Conservation (phyloP, 2,329 filamentous ascomycete genomes). For the Fusarium sp. region DNA sequence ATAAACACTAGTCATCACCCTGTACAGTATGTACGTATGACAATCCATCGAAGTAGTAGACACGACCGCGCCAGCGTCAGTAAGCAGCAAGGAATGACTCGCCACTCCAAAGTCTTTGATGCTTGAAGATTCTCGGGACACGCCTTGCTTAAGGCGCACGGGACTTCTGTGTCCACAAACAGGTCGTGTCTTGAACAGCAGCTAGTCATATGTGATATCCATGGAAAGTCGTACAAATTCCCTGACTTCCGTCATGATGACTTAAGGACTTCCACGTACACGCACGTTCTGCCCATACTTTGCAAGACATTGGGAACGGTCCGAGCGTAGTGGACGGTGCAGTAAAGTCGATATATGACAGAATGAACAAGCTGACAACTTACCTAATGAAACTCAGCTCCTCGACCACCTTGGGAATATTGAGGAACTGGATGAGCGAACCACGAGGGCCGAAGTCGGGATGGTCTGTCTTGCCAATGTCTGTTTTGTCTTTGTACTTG, state of each 20-base stretch:
- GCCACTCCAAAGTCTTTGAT: background rate
- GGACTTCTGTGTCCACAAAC: constrained; percentile 1
- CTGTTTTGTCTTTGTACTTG: constrained; percentile 69
- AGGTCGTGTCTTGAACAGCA: constrained; percentile 13
- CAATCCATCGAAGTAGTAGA: background rate
- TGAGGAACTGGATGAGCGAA: constrained; percentile 67
- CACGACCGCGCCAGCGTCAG: background rate
- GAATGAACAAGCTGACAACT: constrained; percentile 48
- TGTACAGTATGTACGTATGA: background rate
- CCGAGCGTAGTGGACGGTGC: background rate
- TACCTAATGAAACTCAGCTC: constrained; percentile 79
- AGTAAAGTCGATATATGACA: background rate
- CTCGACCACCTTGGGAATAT: constrained; percentile 70
- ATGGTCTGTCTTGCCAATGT: constrained; percentile 66
- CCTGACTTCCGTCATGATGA: constrained; percentile 9
- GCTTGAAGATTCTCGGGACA: background rate
- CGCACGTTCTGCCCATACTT: background rate
- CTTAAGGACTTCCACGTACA: constrained; percentile 6
- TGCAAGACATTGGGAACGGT: constrained; percentile 4
- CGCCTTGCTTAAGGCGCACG: constrained; percentile 5
- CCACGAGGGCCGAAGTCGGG: constrained; percentile 69
- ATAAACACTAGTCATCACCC: background rate
- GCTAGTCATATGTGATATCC: constrained; percentile 9
- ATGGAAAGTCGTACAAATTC: constrained; percentile 3
- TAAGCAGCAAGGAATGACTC: background rate